These are phyloP conservation scores for Boletus smithii DNA, from an alignment of 1,284 basidiomycete species.

Conservation along the genomic window DNA sequence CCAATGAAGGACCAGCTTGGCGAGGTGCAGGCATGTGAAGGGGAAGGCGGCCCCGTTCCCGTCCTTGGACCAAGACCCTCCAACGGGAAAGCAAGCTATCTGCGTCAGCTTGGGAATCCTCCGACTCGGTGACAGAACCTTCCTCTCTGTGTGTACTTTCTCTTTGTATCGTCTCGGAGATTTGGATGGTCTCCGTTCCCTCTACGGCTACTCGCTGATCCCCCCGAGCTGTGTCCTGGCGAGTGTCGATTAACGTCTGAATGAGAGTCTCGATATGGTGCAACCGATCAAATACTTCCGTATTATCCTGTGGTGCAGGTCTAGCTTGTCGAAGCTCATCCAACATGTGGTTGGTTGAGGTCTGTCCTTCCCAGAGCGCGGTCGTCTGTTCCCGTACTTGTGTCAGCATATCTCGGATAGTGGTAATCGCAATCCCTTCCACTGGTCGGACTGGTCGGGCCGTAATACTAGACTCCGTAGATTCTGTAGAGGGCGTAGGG, in stretches of 20 bases:
- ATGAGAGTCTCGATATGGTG: conserved; percentile 45
- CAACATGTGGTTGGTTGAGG: conserved; percentile 48
- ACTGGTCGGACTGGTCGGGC: conserved; percentile 35
- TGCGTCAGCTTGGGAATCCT: conserved; percentile 27
- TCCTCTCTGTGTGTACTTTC: conserved; percentile 10
- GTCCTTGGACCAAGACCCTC: conserved; percentile 18
- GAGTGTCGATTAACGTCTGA: conserved; percentile 20
- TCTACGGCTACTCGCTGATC: conserved; percentile 10
- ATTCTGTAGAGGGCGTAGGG: conserved; percentile 34
- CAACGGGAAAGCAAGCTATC: conserved; percentile 29
- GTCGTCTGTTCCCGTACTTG: conserved; percentile 50
- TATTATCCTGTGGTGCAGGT: conserved; percentile 28
- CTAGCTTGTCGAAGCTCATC: conserved; percentile 40
- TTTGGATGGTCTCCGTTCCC: conserved; percentile 14
- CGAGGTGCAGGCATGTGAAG: conserved; percentile 43
- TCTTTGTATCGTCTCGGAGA: conserved; percentile 12
- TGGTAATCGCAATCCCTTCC: conserved; percentile 33
- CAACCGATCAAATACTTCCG: conserved; percentile 39
- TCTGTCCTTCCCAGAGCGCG: conserved; percentile 56
- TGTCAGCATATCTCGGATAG: conserved; percentile 45
- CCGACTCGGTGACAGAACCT: conserved; percentile 24
- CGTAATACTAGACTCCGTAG: conserved; percentile 43
- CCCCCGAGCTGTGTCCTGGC: conserved; percentile 8
- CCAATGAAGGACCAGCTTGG: conserved; percentile 47
- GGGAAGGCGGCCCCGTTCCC: conserved; percentile 27